These are phyloP conservation scores for Diaporthe ilicicola DNA, from an alignment of 2,329 filamentous ascomycete species.

Conservation along the genomic window DNA sequence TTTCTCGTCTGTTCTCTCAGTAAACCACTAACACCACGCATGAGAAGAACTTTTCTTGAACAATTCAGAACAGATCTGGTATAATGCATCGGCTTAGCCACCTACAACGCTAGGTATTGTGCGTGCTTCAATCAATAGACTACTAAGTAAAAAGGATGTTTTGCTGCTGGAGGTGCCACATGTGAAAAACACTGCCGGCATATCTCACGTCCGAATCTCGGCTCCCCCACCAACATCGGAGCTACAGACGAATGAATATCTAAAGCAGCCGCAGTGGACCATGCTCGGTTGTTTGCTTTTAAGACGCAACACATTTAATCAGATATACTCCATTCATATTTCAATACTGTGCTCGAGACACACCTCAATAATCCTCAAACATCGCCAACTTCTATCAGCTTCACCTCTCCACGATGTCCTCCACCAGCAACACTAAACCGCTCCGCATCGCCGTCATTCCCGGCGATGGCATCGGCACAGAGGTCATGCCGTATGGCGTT, in stretches of 20 bases:
- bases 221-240: neutral
- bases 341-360: neutral
- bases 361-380: neutral
- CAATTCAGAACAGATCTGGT: too few species aligned
- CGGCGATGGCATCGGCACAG: slow-evolving; percentile 74
- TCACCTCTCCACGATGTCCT: neutral
- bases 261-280: neutral
- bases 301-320: neutral
- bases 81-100: too few species aligned
- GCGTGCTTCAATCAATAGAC: too few species aligned
- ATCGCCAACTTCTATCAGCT: neutral
- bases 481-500: slow-evolving; percentile 72
- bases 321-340: neutral
- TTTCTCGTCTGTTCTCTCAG: too few species aligned
- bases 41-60: too few species aligned
- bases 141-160: too few species aligned
- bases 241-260: neutral
- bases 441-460: slow-evolving; percentile 68
- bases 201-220: neutral
- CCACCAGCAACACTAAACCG: neutral
- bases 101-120: too few species aligned
- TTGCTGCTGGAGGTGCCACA: neutral
- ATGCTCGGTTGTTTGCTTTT: neutral
- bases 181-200: neutral
- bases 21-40: too few species aligned